Evolutionary conservation across 2,329 filamentous ascomycete species (phyloP).

Genomic region (Hirsutella thompsonii): DNA sequence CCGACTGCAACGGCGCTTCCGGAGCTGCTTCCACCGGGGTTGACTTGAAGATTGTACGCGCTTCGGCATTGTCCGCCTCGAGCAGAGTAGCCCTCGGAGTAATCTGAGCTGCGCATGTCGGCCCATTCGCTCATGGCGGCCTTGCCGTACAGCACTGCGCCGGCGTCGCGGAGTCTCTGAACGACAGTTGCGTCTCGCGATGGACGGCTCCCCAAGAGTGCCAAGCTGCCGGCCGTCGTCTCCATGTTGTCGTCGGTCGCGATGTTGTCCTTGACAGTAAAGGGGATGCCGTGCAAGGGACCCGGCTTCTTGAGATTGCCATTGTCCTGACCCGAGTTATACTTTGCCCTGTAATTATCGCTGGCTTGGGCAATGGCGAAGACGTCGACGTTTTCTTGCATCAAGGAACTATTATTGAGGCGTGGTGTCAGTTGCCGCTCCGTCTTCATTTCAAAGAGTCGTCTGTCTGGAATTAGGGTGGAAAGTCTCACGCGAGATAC

Average conservation of each 20-base stretch:
- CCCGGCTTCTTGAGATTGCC: conserved; percentile 41
- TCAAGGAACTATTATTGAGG: conserved; percentile 42
- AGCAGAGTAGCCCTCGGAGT: conserved; percentile 54
- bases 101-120: conserved; percentile 53
- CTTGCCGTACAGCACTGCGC: conserved; percentile 59
- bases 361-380: conserved; percentile 45
- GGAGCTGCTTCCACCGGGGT: conserved; percentile 56
- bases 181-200: conserved; percentile 58
- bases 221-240: conserved; percentile 60
- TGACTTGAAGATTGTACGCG: conserved; percentile 56
- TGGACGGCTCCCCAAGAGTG: conserved; percentile 50
- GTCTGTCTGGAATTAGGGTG: background rate
- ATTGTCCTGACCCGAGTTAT: conserved; percentile 39
- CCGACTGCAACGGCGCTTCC: conserved; percentile 53
- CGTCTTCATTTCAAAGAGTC: background rate
- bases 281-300: conserved; percentile 62
- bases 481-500: conserved; percentile 43
- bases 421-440: too few relatives aligned
- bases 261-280: conserved; percentile 64
- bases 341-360: conserved; percentile 45
- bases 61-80: conserved; percentile 51
- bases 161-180: conserved; percentile 44
- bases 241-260: conserved; percentile 57
- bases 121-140: conserved; percentile 64
- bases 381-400: conserved; percentile 57